phyloP scores from a whole-genome alignment of 257 asterid species.

The Plantago ovata region DNA sequence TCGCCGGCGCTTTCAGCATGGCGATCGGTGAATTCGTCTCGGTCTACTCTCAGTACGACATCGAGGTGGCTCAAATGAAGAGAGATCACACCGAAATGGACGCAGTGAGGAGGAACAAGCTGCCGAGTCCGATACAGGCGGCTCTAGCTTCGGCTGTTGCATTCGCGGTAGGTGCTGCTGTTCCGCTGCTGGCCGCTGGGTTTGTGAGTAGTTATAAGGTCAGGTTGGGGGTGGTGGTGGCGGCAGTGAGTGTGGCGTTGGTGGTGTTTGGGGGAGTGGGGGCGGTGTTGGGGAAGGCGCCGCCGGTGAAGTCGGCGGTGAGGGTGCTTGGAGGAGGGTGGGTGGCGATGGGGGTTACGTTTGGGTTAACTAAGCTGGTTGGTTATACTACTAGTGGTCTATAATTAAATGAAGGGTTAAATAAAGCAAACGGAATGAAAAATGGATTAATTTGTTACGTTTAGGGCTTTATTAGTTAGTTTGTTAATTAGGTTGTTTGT shows the following conservation, averaged over 20 bases:
- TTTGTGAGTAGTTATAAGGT: slow-evolving; percentile 32
- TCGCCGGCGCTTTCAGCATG: slow-evolving; percentile 81
- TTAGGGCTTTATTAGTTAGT: too few species aligned
- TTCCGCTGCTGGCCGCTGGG: slow-evolving; percentile 56
- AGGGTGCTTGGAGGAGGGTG: slow-evolving; percentile 71
- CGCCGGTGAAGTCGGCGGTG: slow-evolving; percentile 24
- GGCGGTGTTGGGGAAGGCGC: slow-evolving; percentile 50
- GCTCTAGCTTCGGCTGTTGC: slow-evolving; percentile 56
- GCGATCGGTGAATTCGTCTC: slow-evolving; percentile 76
- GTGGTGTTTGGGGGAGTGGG: slow-evolving; percentile 51
- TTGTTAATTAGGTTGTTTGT: too few species aligned
- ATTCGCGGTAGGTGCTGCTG: slow-evolving; percentile 56
- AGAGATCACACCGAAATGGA: background rate
- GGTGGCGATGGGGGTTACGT: slow-evolving; percentile 69
- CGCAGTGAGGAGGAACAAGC: slow-evolving; percentile 22
- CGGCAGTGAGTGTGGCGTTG: slow-evolving; percentile 51
- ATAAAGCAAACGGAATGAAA: slow-evolving; percentile 16
- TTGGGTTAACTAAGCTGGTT: slow-evolving; percentile 52
- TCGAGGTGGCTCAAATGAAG: slow-evolving; percentile 48
- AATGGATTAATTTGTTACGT: background rate
- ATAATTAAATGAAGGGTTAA: too few species aligned
- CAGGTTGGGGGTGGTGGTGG: slow-evolving; percentile 56
- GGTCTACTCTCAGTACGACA: slow-evolving; percentile 60
- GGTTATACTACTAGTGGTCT: slow-evolving; percentile 24
- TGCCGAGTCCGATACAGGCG: slow-evolving; percentile 60